Evolutionary conservation across 2,329 filamentous ascomycete species (phyloP).

Genomic region (Cladosporium sp.): DNA sequence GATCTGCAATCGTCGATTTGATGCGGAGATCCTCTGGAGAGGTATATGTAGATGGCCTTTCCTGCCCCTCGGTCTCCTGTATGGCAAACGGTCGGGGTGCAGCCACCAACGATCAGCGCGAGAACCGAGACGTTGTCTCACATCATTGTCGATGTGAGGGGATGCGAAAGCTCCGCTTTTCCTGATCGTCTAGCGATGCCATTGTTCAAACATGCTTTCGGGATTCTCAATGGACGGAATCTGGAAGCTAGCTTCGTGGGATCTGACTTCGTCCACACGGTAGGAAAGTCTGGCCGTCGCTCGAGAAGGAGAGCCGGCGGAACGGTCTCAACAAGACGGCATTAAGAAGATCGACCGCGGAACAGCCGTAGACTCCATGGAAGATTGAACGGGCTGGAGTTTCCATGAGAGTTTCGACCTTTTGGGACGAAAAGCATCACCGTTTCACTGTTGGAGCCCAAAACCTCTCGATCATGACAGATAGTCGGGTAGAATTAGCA

Average conservation of each 20-base stretch:
- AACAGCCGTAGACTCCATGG: neutral
- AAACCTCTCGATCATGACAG: no score
- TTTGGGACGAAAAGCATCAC: no score
- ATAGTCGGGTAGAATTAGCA: no score
- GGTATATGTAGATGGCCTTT: slow-evolving; percentile 2
- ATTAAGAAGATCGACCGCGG: neutral
- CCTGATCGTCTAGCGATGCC: neutral
- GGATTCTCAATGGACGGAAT: neutral
- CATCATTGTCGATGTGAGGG: neutral
- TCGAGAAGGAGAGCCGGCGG: neutral
- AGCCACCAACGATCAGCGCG: neutral
- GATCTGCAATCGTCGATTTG: slow-evolving; percentile 11
- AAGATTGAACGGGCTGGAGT: neutral
- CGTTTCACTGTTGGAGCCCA: no score
- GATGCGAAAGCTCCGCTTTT: neutral
- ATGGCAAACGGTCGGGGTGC: neutral
- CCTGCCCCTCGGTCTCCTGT: neutral
- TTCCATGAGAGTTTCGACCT: neutral
- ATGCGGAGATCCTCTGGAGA: neutral
- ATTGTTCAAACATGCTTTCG: neutral
- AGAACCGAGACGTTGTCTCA: neutral
- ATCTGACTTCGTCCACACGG: neutral
- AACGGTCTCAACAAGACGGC: neutral
- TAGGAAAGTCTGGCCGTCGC: neutral
- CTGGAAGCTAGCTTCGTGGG: neutral